These are phyloP conservation scores for Umbelopsis sp. DNA, from an alignment of 192 early-diverging fungal species.

Conservation along the genomic window DNA sequence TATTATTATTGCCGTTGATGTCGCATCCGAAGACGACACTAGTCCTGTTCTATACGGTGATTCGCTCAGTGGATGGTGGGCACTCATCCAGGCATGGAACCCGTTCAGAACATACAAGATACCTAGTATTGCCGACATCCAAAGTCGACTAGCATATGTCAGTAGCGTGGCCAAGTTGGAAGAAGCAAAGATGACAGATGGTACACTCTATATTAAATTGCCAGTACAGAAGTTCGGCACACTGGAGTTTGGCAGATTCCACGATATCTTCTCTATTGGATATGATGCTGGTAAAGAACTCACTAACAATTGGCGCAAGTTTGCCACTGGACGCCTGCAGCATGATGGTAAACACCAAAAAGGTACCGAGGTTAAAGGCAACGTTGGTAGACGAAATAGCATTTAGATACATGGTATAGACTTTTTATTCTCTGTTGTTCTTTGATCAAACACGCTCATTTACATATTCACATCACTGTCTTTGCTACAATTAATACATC, in stretches of 20 bases:
- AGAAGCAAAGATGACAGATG: slow-evolving; percentile 80
- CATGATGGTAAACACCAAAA: slow-evolving; percentile 15
- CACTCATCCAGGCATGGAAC: slow-evolving; percentile 78
- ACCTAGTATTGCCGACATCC: slow-evolving; percentile 92
- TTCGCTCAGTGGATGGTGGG: slow-evolving; percentile 91
- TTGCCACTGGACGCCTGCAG: slow-evolving; percentile 38
- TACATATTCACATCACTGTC: no score
- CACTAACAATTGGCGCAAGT: slow-evolving; percentile 77
- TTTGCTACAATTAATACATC: no score
- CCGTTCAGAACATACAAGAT: slow-evolving; percentile 78
- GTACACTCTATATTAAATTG: slow-evolving; percentile 84
- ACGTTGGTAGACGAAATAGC: slow-evolving; percentile 33
- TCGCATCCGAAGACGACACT: slow-evolving; percentile 91
- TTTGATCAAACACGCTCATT: no score
- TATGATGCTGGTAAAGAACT: slow-evolving; percentile 83
- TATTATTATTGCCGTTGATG: slow-evolving; percentile 94
- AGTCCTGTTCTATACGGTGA: slow-evolving; percentile 91
- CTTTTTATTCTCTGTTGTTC: background rate
- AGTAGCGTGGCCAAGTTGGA: slow-evolving; percentile 87
- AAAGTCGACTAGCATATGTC: slow-evolving; percentile 91
- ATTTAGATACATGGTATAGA: slow-evolving; percentile 18
- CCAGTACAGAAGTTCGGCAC: slow-evolving; percentile 87
- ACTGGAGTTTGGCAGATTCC: slow-evolving; percentile 89
- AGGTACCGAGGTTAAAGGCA: slow-evolving; percentile 42
- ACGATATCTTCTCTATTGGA: slow-evolving; percentile 84